Evolutionary conservation across 2,329 filamentous ascomycete species (phyloP).

Genomic region (Colletotrichum truncatum): DNA sequence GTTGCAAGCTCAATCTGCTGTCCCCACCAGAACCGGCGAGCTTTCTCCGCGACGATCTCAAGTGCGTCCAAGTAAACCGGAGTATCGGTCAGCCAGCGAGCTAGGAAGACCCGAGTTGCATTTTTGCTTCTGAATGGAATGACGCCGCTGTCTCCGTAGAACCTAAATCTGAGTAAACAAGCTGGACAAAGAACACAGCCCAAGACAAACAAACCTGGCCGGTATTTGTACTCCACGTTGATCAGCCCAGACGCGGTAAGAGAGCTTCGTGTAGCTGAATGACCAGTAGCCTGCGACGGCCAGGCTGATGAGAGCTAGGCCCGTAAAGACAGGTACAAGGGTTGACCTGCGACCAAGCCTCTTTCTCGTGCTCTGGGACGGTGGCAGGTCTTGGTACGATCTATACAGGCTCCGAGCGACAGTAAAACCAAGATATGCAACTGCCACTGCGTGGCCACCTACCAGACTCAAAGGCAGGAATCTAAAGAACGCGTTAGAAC

Average conservation of each 20-base stretch:
- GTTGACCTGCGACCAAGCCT: constrained; percentile 38
- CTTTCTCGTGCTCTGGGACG: constrained; percentile 45
- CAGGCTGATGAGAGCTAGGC: constrained; percentile 56
- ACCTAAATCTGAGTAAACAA: constrained; percentile 27
- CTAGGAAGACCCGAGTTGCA: constrained; percentile 45
- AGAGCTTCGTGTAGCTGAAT: constrained; percentile 52
- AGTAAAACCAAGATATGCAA: constrained; percentile 31
- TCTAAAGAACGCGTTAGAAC: constrained; percentile 29
- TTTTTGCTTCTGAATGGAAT: constrained; percentile 41
- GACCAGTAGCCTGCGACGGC: constrained; percentile 52
- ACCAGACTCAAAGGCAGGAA: constrained; percentile 28
- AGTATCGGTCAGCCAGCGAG: constrained; percentile 63
- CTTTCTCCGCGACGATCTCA: constrained; percentile 62
- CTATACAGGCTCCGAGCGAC: constrained; percentile 35
- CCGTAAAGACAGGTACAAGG: constrained; percentile 48
- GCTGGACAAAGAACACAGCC: constrained; percentile 2
- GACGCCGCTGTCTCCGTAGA: constrained; percentile 44
- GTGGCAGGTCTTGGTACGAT: constrained; percentile 39
- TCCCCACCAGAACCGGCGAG: constrained; percentile 69
- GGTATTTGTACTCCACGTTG: constrained; percentile 49
- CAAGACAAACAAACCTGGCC: constrained; percentile 39
- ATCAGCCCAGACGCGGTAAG: constrained; percentile 60
- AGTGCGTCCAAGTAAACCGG: constrained; percentile 61
- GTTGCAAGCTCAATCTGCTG: constrained; percentile 66
- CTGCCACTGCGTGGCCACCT: constrained; percentile 32